A percentile compares a stretch with the other conserved stretches of the same genome.
Conservation (phyloP, 257 asterid genomes). For the Petrea volubilis region DNA sequence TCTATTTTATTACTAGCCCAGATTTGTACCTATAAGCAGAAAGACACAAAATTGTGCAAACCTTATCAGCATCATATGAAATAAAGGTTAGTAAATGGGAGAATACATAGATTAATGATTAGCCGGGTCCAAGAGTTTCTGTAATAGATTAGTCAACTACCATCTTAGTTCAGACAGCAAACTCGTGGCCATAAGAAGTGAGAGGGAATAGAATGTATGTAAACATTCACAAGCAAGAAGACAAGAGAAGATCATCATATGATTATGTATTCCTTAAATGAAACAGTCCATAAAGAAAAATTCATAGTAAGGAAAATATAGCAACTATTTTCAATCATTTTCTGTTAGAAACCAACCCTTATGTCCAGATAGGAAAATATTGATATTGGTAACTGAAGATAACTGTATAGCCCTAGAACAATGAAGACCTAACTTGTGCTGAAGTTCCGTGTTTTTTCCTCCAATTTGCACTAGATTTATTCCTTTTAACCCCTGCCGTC, state of each 20-base stretch:
- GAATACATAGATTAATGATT: conserved; percentile 5
- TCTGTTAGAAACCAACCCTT: conserved; percentile 10
- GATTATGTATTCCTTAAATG: background rate
- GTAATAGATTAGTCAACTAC: conserved; percentile 1
- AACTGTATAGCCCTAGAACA: background rate
- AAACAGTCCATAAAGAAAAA: background rate
- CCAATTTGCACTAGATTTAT: conserved; percentile 5
- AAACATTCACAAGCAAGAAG: conserved; percentile 20
- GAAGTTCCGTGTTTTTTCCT: background rate
- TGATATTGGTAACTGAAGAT: background rate
- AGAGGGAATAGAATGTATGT: background rate
- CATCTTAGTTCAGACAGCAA: conserved; percentile 1
- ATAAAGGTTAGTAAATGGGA: background rate
- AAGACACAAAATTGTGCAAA: conserved; percentile 9
- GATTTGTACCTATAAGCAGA: conserved; percentile 75
- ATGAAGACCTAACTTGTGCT: conserved; percentile 3
- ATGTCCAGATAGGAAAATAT: conserved; percentile 10
- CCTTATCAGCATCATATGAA: conserved; percentile 12
- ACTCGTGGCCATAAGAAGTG: background rate
- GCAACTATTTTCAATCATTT: background rate
- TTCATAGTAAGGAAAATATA: background rate
- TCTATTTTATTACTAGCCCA: conserved; percentile 88
- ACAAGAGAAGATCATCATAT: background rate
- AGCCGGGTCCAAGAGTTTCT: conserved; percentile 13
- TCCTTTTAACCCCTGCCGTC: background rate